Conservation (phyloP, 2,329 filamentous ascomycete genomes). For the Diaporthe citriasiana region DNA sequence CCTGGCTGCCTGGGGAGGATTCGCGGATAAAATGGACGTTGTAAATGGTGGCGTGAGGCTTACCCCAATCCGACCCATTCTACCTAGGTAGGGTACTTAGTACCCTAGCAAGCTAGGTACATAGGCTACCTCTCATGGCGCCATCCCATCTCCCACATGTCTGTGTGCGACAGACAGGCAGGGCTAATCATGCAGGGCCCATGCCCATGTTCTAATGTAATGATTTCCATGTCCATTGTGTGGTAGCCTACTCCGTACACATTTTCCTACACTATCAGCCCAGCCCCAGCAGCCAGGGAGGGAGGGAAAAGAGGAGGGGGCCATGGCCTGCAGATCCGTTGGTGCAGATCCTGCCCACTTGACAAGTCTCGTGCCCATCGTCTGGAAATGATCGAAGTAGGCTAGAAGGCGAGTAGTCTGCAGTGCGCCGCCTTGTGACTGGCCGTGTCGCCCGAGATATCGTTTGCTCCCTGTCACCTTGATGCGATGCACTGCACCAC, state of each 20-base stretch:
- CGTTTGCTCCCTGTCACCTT: background rate
- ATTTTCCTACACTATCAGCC: background rate
- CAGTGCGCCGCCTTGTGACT: slow-evolving; percentile 15
- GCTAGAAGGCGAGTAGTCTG: background rate
- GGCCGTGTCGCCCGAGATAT: background rate
- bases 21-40: slow-evolving; percentile 2
- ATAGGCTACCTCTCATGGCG: slow-evolving; percentile 2
- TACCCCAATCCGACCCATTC: background rate
- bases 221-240: background rate
- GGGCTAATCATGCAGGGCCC: background rate
- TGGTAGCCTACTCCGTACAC: background rate
- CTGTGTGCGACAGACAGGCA: slow-evolving; percentile 1
- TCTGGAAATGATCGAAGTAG: background rate
- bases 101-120: too few species aligned
- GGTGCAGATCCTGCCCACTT: slow-evolving; percentile 20
- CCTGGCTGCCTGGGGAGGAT: slow-evolving; percentile 3
- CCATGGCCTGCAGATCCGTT: slow-evolving; percentile 19
- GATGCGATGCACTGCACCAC: background rate
- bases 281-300: background rate
- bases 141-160: slow-evolving; percentile 23
- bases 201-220: slow-evolving; percentile 1
- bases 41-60: slow-evolving; percentile 7
- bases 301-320: slow-evolving; percentile 11
- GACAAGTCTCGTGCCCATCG: slow-evolving; percentile 6
- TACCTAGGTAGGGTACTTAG: too few species aligned